Evolutionary conservation across 2,329 filamentous ascomycete genomes (phyloP).

Genomic region (Verticillium longisporum): DNA sequence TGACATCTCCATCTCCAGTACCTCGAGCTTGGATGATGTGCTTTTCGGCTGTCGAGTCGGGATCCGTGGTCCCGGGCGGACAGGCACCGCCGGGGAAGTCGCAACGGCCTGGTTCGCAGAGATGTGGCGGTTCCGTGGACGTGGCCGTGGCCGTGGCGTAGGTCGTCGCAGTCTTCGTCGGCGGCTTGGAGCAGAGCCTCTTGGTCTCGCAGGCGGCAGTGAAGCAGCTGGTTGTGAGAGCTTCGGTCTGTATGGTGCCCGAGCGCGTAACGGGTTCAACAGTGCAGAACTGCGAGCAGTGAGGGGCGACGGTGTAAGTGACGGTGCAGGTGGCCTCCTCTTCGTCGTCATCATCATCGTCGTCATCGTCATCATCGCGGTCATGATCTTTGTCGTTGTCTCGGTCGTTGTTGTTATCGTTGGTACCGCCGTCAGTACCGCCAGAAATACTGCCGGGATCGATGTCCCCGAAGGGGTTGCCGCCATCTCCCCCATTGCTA

Average conservation of each 20-base stretch:
- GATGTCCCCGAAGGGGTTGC: not conserved
- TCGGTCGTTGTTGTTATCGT: not conserved
- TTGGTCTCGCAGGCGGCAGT: constrained; percentile 7
- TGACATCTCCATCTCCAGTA: constrained; percentile 5
- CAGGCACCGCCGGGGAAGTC: not conserved
- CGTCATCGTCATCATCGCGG: not conserved
- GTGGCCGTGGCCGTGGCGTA: constrained; percentile 6
- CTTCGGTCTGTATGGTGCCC: not conserved
- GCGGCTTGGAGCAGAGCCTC: constrained; percentile 5
- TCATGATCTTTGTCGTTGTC: not conserved
- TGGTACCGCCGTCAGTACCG: not conserved
- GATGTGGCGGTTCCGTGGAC: not conserved
- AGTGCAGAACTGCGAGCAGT: constrained; percentile 9
- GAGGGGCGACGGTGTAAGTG: constrained; percentile 7
- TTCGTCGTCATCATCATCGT: constrained; percentile 1
- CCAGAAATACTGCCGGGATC: no score
- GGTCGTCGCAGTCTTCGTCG: constrained; percentile 5
- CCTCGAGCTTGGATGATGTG: not conserved
- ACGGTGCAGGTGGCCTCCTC: constrained; percentile 4
- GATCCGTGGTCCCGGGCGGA: not conserved
- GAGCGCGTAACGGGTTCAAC: constrained; percentile 3
- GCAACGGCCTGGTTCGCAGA: constrained; percentile 3
- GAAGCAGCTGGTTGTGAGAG: constrained; percentile 6
- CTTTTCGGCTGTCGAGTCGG: not conserved
- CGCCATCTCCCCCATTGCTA: not conserved